Base-by-base conservation (phyloP, 306 rosid species). In the Ziziphus jujuba region DNA sequence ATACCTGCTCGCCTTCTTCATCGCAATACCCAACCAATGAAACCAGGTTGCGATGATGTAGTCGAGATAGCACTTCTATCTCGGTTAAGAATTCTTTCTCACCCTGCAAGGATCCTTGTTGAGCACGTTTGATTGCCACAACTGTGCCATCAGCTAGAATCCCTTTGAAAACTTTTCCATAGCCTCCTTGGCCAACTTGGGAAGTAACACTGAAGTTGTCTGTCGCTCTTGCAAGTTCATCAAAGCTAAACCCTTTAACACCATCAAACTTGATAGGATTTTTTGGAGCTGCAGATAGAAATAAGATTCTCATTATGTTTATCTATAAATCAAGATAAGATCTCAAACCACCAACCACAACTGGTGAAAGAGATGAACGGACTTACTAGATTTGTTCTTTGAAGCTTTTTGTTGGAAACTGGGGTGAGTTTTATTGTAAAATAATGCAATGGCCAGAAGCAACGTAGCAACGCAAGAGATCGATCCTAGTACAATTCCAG, bases 121-220 rank as follows among this genome's bases (percentile, higher is more conserved):
- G 72, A 35, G 72, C 72, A 1, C 72, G 61, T 20, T 67, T 67
- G 21, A 67, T 47, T 10, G 72, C 72, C 52, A 67, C 61, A 7
- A 55, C 62, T 17, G 44, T 54, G 51, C 62, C 62, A 43, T 67
- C 43, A 17, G 72, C 31, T 19, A 67, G 22, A 12, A 54, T 21
- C 36, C 72, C 72, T 40, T 40, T 67, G 35, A 54, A 67, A 54
- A 67, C 72, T 40, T 56, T 54, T 36, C 72, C 72, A 17, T 53
- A 67, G 1, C 72, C 72, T 67, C 72, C 72, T 67, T 35, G n/a
- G 13, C 72, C 72, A 53, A 67, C 31, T 20, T 54, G 28, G 35
- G 35, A 34, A 15, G 34, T 23, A 28, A 16, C 17, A 22, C 6
- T 21, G n/a, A 57, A 68, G 28, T 17, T 24, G 8, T 45, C 35